These are phyloP conservation scores for Bacterosira constricta DNA, from an alignment of 108 stramenopile genomes.

Conservation along the genomic window DNA sequence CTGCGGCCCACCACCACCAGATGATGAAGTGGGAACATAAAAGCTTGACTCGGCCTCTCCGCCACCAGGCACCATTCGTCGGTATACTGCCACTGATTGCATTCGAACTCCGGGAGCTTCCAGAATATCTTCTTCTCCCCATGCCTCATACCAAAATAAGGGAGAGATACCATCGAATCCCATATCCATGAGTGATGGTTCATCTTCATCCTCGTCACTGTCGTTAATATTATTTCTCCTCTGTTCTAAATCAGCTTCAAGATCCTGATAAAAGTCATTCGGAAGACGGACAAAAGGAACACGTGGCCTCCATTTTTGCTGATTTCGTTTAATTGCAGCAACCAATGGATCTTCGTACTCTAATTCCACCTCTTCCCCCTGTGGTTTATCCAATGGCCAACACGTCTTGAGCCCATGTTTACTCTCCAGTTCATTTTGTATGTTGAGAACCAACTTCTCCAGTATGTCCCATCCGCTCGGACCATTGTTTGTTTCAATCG, in stretches of 20 bases:
- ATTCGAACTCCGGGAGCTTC: constrained; percentile 57
- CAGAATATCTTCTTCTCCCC: constrained; percentile 65
- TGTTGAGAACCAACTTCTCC: constrained; percentile 46
- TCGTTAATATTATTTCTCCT: neutral
- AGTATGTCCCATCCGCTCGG: constrained; percentile 35
- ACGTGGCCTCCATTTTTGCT: constrained; percentile 58
- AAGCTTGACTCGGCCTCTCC: constrained; percentile 44
- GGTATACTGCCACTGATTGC: constrained; percentile 73
- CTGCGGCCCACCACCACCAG: neutral
- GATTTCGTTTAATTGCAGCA: constrained; percentile 17
- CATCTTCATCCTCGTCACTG: constrained; percentile 37
- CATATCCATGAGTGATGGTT: constrained; percentile 34
- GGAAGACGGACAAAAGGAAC: constrained; percentile 84
- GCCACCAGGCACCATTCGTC: constrained; percentile 37
- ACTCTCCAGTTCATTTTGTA: constrained; percentile 55
- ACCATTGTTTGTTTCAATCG: neutral
- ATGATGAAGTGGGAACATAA: constrained; percentile 29
- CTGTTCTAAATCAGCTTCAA: constrained; percentile 26
- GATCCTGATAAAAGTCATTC: constrained; percentile 55
- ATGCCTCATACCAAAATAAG: constrained; percentile 79
- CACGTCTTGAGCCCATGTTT: constrained; percentile 52
- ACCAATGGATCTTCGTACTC: constrained; percentile 16
- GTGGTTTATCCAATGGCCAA: constrained; percentile 63
- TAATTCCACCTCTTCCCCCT: constrained; percentile 29
- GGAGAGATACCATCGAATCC: constrained; percentile 83